Base-by-base conservation (phyloP, 176 grass and related monocot genomes). In the Avena atlantica region DNA sequence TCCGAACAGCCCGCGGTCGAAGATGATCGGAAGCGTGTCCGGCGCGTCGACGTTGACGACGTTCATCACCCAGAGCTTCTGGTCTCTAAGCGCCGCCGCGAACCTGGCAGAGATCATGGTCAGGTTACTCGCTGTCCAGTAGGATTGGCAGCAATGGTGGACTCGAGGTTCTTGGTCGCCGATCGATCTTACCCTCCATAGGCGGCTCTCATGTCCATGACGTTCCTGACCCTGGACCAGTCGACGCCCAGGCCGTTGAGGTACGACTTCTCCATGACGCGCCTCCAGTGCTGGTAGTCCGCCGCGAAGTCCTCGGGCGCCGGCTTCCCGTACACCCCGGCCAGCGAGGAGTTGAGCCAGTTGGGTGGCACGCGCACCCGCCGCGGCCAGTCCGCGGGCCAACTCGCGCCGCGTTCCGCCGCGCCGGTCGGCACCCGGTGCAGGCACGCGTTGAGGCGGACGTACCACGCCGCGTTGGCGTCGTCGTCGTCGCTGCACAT, bases 131-230 rank as follows among this genome's bases (percentile, higher is more conserved):
- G 37, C 37, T 6, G 37, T 40, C 37, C 36, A 37, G 36, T 40
- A 40, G 37, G 4, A 40, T 40, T 40, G 37, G 37, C 37, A 40
- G 37, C 34, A 79, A 64, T 68, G 57, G 19, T 29, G 29, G 1
- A 25, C 16, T 5, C 3, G 15, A n/a, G 5, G 12, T 16, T 69
- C 11, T 51, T 78, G 19, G 2, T 78, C 4, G 0, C 1, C 2
- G 16, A 48, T 58, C 2, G 5, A 34, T 42, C 4, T 84, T 88
- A 98, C 97, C 97, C 97, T 91, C 97, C 97, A 25, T 99, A 99
- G 19, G 90, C 40, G 20, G 97, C 92, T 89, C 92, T 92, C 97
- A 99, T 99, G 85, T 99, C 97, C 97, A 99, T 99, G 74, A 96
- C 90, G 87, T 94, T 99, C 93, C 97, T 94, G 59, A 99, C 94